A percentile compares a stretch with the other conserved stretches of the same genome.
Evolutionary conservation across 352 stramenopile species (phyloP).

Genomic region (Peronospora destructor): DNA sequence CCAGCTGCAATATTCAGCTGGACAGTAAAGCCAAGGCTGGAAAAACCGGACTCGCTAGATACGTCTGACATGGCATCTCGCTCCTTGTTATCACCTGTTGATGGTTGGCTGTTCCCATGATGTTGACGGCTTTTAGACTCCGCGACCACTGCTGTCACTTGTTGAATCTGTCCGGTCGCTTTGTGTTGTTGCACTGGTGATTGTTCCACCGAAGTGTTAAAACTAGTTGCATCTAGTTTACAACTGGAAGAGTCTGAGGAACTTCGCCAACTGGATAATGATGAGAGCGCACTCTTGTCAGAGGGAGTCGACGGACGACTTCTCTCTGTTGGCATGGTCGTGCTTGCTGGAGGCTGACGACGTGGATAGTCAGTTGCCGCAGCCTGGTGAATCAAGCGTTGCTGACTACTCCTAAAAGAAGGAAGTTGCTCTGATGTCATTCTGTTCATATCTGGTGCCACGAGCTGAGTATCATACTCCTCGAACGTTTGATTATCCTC

Average conservation of each 20-base stretch:
- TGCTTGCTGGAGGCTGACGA: slow-evolving; percentile 4
- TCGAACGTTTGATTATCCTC: slow-evolving; percentile 16
- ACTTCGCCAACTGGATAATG: slow-evolving; percentile 5
- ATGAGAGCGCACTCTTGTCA: slow-evolving; percentile 1
- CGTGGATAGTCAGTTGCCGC: slow-evolving; percentile 1
- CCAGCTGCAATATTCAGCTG: slow-evolving; percentile 35
- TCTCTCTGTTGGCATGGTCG: neutral
- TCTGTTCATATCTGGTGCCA: slow-evolving; percentile 30
- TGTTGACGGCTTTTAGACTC: neutral
- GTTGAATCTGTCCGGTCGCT: slow-evolving; percentile 1
- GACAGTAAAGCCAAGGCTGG: slow-evolving; percentile 43
- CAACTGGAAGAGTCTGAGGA: slow-evolving; percentile 11
- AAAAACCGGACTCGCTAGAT: slow-evolving; percentile 36
- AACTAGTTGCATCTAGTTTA: slow-evolving; percentile 9
- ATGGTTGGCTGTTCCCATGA: neutral
- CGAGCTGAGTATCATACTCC: slow-evolving; percentile 34
- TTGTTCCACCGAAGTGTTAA: slow-evolving; percentile 2
- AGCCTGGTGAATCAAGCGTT: slow-evolving; percentile 3
- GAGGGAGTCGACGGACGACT: neutral
- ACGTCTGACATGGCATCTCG: slow-evolving; percentile 14
- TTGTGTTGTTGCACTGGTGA: neutral
- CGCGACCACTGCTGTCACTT: neutral
- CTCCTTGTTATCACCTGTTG: neutral
- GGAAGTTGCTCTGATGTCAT: slow-evolving; percentile 17
- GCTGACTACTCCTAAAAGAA: slow-evolving; percentile 18